phyloP scores from a whole-genome alignment of 164 flowering plant genomes.

The grape (Vitis vinifera) region DNA sequence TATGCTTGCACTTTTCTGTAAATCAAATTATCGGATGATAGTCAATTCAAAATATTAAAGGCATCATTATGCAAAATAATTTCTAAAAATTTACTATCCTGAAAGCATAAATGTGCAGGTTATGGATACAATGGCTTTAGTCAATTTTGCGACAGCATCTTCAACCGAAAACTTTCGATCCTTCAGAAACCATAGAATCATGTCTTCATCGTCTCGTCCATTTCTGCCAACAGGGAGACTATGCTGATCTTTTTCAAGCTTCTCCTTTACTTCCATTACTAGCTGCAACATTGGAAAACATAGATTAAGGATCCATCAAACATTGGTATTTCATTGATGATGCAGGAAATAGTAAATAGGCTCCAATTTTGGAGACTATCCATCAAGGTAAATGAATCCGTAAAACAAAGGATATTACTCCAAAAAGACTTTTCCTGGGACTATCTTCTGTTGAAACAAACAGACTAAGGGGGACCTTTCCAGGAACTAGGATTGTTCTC shows the following conservation, averaged over 20 bases:
- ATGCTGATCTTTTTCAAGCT: conserved; percentile 59
- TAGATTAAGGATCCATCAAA: not conserved
- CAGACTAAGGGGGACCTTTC: too few relatives aligned
- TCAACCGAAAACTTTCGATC: conserved; percentile 77
- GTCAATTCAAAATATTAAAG: not conserved
- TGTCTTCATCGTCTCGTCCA: conserved; percentile 94
- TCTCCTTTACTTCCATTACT: conserved; percentile 79
- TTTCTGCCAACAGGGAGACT: conserved; percentile 74
- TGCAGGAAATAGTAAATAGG: not conserved
- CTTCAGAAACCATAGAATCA: conserved; percentile 90
- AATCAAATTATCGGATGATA: not conserved
- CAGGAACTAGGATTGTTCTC: too few relatives aligned
- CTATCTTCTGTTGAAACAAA: too few relatives aligned
- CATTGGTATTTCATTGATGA: not conserved
- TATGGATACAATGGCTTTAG: conserved; percentile 86
- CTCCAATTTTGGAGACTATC: too few relatives aligned
- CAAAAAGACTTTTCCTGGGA: too few relatives aligned
- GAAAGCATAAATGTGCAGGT: conserved; percentile 7
- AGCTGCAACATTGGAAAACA: conserved; percentile 42
- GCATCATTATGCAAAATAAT: too few relatives aligned
- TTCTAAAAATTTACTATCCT: not conserved
- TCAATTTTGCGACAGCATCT: conserved; percentile 62
- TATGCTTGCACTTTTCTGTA: too few relatives aligned
- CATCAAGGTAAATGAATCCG: too few relatives aligned
- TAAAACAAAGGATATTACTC: too few relatives aligned